Base-by-base conservation (phyloP, 345 rosid genomes). In the Gossypium ekmanianum region DNA sequence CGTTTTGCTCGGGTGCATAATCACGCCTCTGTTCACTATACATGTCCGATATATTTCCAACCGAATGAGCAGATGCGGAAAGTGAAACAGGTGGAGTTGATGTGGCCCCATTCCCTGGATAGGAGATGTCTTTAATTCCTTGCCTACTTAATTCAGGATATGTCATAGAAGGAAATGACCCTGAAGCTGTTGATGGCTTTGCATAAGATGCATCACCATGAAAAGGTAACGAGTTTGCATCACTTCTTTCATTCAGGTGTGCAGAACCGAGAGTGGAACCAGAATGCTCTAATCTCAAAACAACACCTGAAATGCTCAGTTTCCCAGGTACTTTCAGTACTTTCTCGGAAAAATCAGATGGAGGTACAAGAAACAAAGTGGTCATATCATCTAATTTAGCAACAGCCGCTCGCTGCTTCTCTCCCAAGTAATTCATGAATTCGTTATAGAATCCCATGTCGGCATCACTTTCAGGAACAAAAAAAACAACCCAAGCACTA, bases 381-480 rank as follows among this genome's bases (percentile, higher is more conserved):
- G 93, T 94, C 67, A 79, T 85, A 43, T 94, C 98, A 78, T 94
- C 98, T 78, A 94, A 82, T 82, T 94, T 94, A 22, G 98, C 90
- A 39, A 92, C 98, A 27, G 98, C 98, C 56, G 97, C 97, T 10
- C 98, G 93, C 81, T 92, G 92, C 85, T 92, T 94, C 86, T 94
- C 98, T 81, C 79, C 95, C 27, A 92, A 87, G 76, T 92, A 94
- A 74, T 91, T 91, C 98, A 92, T 92, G 79, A 94, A 92, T 63
- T 94, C 97, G 43, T 94, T 87, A 76, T 94, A 94, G 73, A 84
- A 84, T 56, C 78, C 96, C 14, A 94, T 92, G 84, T 94, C 98
- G 68, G 87, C 85, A 81, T 94, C 98, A 74, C 91, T 87, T 76
- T 82, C 94, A 61, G 98, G 97, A 77, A 90, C 97, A 72, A 94